Base-by-base conservation (phyloP, 2,329 filamentous ascomycete species). In the Rosellinia necatrix region DNA sequence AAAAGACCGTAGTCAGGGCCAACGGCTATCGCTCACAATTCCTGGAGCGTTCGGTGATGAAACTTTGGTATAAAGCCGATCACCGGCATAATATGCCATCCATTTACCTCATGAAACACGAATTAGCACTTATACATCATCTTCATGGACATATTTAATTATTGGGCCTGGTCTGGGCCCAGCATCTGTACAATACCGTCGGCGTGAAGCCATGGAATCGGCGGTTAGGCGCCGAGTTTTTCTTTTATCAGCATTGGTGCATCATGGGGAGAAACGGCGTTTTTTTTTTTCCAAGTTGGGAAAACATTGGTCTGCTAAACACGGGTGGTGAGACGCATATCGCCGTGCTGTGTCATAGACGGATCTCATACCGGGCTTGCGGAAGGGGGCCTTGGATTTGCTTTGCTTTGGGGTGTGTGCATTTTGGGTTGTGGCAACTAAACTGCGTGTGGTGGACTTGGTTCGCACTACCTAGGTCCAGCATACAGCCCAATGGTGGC, bases 11-110 rank as follows among this genome's bases (percentile, higher is more conserved):
- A 56, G 54, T 22, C 64, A 74, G 52, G 59, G 51, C 24, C 64
- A 73, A 54, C 65, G 68, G 46, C 64, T 75, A 40, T 74, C 73
- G 13, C 70, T 75, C 27, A 68, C 72, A 12, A 75, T 76, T 52
- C 73, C 72, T 22, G 64, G 66, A 10, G 56, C 67, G 17, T 69
- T 65, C n/a, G 51, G 55, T 15, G 56, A 64, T 13, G 41, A 59
- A 27, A 17, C 55, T 4, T 30, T 56, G n/a, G 38, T 42, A 15
- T 65, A 59, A 63, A 32, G 19, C 51, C 37, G 43, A 51, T 17
- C 19, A 25, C 29, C 29, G 37, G 40, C 51, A 42, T 6, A 22
- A 41, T 38, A 27, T 50, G 9, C 44, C 32, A 30, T 27, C 41
- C 17, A 40, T 59, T 62, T 51, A 56, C 7, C 34, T 46, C 44